Conservation (phyloP, 345 rosid genomes). For the Raphanus sativus region DNA sequence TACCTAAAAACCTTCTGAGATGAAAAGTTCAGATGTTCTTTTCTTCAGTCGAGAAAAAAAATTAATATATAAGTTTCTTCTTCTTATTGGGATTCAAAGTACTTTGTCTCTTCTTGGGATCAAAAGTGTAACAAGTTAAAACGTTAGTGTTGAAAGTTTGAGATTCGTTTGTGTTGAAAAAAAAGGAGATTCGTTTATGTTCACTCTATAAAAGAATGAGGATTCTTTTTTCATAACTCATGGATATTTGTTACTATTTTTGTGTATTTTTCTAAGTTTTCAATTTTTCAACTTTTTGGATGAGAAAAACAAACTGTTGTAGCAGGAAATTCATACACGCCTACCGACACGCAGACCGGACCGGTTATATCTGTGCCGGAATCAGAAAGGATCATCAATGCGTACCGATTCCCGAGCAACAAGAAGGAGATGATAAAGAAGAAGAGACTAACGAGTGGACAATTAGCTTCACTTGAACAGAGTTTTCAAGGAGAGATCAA, state of each 20-base stretch:
- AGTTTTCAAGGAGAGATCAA: conserved; percentile 87
- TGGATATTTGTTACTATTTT: background rate
- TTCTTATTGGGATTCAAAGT: conserved; percentile 17
- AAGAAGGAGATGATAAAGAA: conserved; percentile 55
- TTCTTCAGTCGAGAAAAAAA: background rate
- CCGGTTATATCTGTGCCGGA: conserved; percentile 43
- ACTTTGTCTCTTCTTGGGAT: conserved; percentile 23
- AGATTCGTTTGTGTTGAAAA: conserved; percentile 5
- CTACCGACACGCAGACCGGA: conserved; percentile 41
- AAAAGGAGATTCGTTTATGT: background rate
- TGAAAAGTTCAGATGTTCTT: conserved; percentile 13
- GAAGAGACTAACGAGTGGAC: conserved; percentile 69
- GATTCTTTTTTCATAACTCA: background rate
- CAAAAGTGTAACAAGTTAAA: conserved; percentile 23
- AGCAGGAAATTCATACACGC: conserved; percentile 37
- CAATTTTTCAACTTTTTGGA: background rate
- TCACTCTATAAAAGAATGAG: background rate
- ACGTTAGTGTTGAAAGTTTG: conserved; percentile 24
- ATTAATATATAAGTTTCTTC: background rate
- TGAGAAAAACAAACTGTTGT: background rate
- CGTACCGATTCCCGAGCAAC: background rate
- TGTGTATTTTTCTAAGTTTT: background rate
- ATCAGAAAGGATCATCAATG: conserved; percentile 28
- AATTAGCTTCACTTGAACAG: conserved; percentile 70
- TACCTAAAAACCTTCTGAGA: conserved; percentile 10